Percentiles rank a stretch among this genome's conserved stretches.
Evolutionary conservation across 768 basidiomycete species (phyloP).

Genomic region (Termitomyces sp.): DNA sequence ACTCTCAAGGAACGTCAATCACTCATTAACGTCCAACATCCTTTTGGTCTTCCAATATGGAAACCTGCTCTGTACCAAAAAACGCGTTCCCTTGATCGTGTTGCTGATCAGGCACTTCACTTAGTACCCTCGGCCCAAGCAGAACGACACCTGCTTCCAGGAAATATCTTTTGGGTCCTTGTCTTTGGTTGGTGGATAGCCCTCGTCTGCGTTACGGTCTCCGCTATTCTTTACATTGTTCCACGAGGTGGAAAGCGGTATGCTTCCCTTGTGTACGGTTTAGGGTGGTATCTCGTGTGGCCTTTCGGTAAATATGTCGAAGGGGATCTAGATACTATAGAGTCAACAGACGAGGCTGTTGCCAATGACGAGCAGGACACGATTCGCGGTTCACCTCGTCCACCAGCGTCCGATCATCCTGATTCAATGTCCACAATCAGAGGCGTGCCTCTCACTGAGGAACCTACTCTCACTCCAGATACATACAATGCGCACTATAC

Average conservation of each 20-base stretch:
- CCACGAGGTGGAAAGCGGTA: conserved; percentile 83
- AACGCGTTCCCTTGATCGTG: conserved; percentile 90
- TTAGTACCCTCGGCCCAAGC: conserved; percentile 88
- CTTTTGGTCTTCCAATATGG: conserved; percentile 99
- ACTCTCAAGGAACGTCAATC: conserved; percentile 95
- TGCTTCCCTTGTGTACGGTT: conserved; percentile 78
- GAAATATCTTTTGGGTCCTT: conserved; percentile 89
- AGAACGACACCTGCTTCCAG: conserved; percentile 87
- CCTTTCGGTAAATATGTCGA: conserved; percentile 99
- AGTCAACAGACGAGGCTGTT: conserved; percentile 29
- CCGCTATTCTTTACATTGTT: conserved; percentile 62
- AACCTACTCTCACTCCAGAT: conserved; percentile 38
- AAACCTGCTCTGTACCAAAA: conserved; percentile 99
- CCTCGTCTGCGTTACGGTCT: conserved; percentile 58
- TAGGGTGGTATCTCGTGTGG: conserved; percentile 97
- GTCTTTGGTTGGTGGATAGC: conserved; percentile 95
- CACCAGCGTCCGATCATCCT: conserved; percentile 11
- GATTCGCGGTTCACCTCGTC: conserved; percentile 27
- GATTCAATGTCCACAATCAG: conserved; percentile 15
- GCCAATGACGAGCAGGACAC: conserved; percentile 29
- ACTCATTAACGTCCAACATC: conserved; percentile 97
- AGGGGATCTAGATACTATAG: conserved; percentile 47
- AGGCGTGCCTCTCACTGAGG: conserved; percentile 33
- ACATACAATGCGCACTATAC: conserved; percentile 25
- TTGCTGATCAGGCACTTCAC: conserved; percentile 93